Percentiles rank a stretch among this genome's conserved stretches.
Conservation (phyloP, 805 yeast species). For the Candida rishiriensis region DNA sequence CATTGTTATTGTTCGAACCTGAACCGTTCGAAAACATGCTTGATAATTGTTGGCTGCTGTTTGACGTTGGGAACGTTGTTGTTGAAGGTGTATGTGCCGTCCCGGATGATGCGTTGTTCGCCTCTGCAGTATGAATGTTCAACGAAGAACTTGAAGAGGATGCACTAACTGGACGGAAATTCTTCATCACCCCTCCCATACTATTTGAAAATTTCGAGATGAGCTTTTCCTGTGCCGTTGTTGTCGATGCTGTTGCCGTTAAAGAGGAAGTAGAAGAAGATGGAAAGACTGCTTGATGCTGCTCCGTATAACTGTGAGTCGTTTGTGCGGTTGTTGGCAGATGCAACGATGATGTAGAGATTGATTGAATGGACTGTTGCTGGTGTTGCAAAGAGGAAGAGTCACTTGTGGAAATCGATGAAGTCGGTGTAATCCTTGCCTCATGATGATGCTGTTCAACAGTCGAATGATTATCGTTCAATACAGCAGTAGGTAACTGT, state of each 20-base stretch:
- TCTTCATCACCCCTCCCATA: slow-evolving; percentile 34
- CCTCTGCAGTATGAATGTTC: slow-evolving; percentile 11
- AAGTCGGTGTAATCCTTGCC: slow-evolving; percentile 26
- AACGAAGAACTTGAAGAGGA: slow-evolving; percentile 31
- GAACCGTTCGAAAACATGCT: too few species aligned
- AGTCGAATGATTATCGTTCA: not conserved
- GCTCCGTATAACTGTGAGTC: not conserved
- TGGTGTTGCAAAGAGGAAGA: slow-evolving; percentile 4
- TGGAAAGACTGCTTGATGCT: not conserved
- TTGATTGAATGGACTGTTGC: slow-evolving; percentile 6
- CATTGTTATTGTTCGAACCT: not conserved
- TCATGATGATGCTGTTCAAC: slow-evolving; percentile 6
- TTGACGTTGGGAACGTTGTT: not conserved
- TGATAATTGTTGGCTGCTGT: not conserved
- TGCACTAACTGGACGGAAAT: slow-evolving; percentile 28
- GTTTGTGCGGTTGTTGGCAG: not conserved
- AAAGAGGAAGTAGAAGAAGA: slow-evolving; percentile 9
- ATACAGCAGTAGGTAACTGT: too few species aligned
- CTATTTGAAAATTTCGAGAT: slow-evolving; percentile 27
- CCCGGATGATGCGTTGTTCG: not conserved
- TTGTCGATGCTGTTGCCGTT: slow-evolving; percentile 10
- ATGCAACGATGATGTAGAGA: not conserved
- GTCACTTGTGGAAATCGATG: slow-evolving; percentile 25
- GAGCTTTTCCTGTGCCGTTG: slow-evolving; percentile 23
- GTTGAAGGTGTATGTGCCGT: not conserved